Base-by-base conservation (phyloP, 2,329 filamentous ascomycete species). In the Diaporthe helianthi region DNA sequence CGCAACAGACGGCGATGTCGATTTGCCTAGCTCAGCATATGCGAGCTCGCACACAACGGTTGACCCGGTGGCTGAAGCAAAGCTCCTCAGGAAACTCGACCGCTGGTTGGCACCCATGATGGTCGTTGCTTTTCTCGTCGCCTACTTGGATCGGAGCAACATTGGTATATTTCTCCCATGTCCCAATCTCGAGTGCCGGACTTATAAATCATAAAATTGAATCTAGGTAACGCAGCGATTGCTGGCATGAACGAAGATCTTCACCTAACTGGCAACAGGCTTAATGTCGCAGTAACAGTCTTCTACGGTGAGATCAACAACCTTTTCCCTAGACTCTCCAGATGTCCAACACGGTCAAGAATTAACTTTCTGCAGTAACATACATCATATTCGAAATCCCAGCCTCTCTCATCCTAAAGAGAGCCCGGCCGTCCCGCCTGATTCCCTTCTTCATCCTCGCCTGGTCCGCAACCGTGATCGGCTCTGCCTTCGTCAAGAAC, bases 81-180 rank as follows among this genome's bases (percentile, higher is more conserved):
- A 83, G 72, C 81, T 92, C 24, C 81, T 92, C 53, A 83, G 87
- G 67, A 92, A 91, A 78, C 79, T 93, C 41, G 90, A 93, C 77
- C 71, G 83, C 15, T 83, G 86, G 74, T 83, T 93, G 26, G 84
- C 92, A 15, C 90, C 90, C 1, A 81, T 92, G 24, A 82, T 92
- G 8, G 91, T 92, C 86, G 77, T 87, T 6, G 79, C 92, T 22
- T 95, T 94, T 76, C 83, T 94, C 17, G 89, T 94, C 73, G 91
- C 89, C 73, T 94, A 94, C 76, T 80, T 94, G 10, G 92, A 93
- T 76, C 84, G 84, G 78, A 89, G 92, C 64, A 93, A 93, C 75
- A 93, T 93, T 71, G 89, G 90, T 65, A 29, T 24, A 9, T 44
- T 29, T 22, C 17, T 9, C 4, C 7, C 17, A 41, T 58, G 19